Base-by-base conservation (phyloP, 495 filamentous ascomycete species). In the Glonium stellatum region DNA sequence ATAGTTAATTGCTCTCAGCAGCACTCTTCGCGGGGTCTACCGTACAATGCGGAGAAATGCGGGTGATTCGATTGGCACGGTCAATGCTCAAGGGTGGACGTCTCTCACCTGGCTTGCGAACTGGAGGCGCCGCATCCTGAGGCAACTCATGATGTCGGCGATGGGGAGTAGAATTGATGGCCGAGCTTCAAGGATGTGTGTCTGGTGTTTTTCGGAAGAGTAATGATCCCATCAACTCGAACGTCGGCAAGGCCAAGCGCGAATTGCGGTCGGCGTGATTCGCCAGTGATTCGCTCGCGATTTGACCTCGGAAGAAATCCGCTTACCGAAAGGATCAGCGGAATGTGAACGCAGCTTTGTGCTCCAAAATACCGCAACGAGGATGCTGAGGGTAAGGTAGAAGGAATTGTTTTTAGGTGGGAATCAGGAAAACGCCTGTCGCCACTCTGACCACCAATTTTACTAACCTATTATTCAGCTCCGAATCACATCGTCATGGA, bases 51-150 rank as follows among this genome's bases (percentile, higher is more conserved):
- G 61, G 65, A 61, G 61, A 15, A 52, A 15, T 11, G 19, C 57
- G 57, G 65, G 39, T 58, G 60, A 22, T 22, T 51, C 48, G 25
- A 51, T 51, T 18, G 48, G 48, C 48, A 25, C 2, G 13, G 18
- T 11, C 6, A 31, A 31, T 23, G 48, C 48, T 25, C 18, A 9
- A 22, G 48, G 21, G 18, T 25, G 15, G 19, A 25, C 10, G 18
- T 23, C 9, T 25, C 65, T 63, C 60, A 67, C 65, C 65, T 67
- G 65, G 61, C 61, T 64, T 31, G 60, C 61, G 55, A 67, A 58
- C 65, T 60, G 65, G 46, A 61, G 42, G 55, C 65, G 65, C 54
- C 61, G 61, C 61, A 64, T 64, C 58, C 44, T 58, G 65, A 67
- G 65, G 46, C 65, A 67, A 61, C 65, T 67, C 65, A 67, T 67